Evolutionary conservation across 2,329 filamentous ascomycete species (phyloP), one percentile per base, ranked within the genome.

Genomic region (Chrysosphaeria jannelii): DNA sequence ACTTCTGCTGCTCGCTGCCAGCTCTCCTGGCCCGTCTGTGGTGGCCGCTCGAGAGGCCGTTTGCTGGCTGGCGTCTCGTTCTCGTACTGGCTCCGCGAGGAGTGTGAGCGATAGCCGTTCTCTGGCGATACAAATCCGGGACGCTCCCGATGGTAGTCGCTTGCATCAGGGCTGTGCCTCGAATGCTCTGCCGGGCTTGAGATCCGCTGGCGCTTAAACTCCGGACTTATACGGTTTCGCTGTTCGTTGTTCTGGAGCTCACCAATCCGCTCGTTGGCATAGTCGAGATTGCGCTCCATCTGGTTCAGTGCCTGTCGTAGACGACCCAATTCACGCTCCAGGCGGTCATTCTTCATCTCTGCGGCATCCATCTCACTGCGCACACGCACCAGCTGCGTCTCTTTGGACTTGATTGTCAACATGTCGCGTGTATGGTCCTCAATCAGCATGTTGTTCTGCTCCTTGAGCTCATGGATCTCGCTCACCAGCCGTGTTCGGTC

Each of bases 1-100:
- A 97, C 85, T 49, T 97, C 85, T 3, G 85, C 85, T 10, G 85
- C 85, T 34, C 85, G 57, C 49, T 79, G 88, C 85, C 85, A 97
- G 41, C 79, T 93, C 48, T 97, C 85, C 10, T 67, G 64, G 1
- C 64, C 64, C 21, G 34, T 28, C 8, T n/a, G n/a, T n/a, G n/a
- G n/a, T n/a, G n/a, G n/a, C n/a, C n/a, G n/a, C n/a, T n/a, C n/a
- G n/a, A n/a, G n/a, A n/a, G n/a, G n/a, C n/a, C n/a, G n/a, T n/a
- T n/a, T n/a, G n/a, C n/a, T n/a, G n/a, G n/a, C n/a, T n/a, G n/a
- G n/a, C n/a, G n/a, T n/a, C n/a, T n/a, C n/a, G n/a, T 15, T 8
- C 20, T 10, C 6, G 11, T 19, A 14, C n/a, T n/a, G n/a, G n/a
- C n/a, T n/a, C n/a, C n/a, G n/a, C 22, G 6, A 14, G 16, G 16